phyloP scores from a whole-genome alignment of 2,329 filamentous ascomycete species.

The Leptographium wingfieldii region DNA sequence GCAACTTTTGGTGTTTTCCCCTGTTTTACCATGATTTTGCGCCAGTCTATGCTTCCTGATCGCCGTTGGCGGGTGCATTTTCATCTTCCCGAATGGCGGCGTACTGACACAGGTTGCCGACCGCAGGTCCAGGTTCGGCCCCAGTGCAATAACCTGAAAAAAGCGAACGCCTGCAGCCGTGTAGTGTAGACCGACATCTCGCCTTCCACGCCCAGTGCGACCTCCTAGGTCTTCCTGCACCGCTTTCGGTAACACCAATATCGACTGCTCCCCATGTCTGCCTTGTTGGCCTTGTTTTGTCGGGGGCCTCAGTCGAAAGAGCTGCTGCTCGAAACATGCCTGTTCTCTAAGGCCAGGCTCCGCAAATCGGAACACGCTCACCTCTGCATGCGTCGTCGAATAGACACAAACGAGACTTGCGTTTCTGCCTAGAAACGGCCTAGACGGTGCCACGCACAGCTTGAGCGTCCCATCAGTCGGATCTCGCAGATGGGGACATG shows the following conservation, averaged over 20 bases:
- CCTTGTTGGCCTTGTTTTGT: background rate
- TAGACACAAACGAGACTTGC: constrained; percentile 15
- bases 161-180: background rate
- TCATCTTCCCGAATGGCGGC: background rate
- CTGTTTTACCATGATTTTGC: background rate
- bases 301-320: background rate
- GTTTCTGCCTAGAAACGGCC: background rate
- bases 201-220: too few relatives aligned
- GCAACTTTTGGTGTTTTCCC: background rate
- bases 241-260: constrained; percentile 4
- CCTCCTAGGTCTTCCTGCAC: too few relatives aligned
- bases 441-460: constrained; percentile 19
- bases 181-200: background rate
- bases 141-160: constrained; percentile 10
- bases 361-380: constrained; percentile 17
- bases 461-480: constrained; percentile 24
- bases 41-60: background rate
- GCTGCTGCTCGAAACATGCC: constrained; percentile 13
- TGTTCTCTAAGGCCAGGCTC: constrained; percentile 4
- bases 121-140: constrained; percentile 5
- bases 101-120: constrained; percentile 7
- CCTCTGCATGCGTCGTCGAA: constrained; percentile 13
- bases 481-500: constrained; percentile 31
- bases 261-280: constrained; percentile 3
- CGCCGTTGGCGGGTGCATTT: background rate